Conservation (phyloP, 805 yeast genomes). For the Candida succiphila region DNA sequence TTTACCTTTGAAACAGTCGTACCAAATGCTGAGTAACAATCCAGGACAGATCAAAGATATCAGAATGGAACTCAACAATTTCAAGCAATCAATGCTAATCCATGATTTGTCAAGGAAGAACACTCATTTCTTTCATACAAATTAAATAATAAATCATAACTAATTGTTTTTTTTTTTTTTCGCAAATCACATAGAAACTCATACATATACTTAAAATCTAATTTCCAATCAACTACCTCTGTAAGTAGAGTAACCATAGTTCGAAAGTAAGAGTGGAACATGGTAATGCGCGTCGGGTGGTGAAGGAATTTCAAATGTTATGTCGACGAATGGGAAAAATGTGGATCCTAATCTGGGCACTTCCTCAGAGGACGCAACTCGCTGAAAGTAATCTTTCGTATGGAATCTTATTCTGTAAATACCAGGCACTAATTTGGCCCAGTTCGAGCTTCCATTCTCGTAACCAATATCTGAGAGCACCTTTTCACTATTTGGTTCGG, state of each 20-base stretch:
- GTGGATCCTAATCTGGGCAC: conserved; percentile 25
- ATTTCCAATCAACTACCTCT: conserved; percentile 51
- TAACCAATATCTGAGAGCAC: conserved; percentile 16
- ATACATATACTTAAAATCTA: too few relatives aligned
- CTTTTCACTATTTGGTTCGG: conserved; percentile 10
- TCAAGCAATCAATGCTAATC: conserved; percentile 61
- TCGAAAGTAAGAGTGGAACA: conserved; percentile 75
- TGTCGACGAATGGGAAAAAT: conserved; percentile 85
- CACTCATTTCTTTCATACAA: conserved; percentile 59
- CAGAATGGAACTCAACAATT: conserved; percentile 55
- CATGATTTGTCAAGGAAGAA: conserved; percentile 49
- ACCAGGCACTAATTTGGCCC: conserved; percentile 48
- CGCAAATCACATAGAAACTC: too few relatives aligned
- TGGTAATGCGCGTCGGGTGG: conserved; percentile 81
- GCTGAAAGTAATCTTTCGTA: conserved; percentile 54
- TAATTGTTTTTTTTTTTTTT: too few relatives aligned
- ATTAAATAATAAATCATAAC: too few relatives aligned
- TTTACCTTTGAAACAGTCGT: conserved; percentile 36
- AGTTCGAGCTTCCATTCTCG: conserved; percentile 21
- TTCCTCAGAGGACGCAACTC: conserved; percentile 12
- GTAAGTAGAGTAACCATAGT: conserved; percentile 84
- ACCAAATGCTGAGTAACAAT: conserved; percentile 33
- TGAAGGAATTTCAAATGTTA: conserved; percentile 53
- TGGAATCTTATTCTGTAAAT: conserved; percentile 68
- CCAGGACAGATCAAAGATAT: conserved; percentile 43